These are phyloP conservation scores for Exutisphaerella laricina DNA, from an alignment of 2,329 filamentous ascomycete species.

Conservation along the genomic window DNA sequence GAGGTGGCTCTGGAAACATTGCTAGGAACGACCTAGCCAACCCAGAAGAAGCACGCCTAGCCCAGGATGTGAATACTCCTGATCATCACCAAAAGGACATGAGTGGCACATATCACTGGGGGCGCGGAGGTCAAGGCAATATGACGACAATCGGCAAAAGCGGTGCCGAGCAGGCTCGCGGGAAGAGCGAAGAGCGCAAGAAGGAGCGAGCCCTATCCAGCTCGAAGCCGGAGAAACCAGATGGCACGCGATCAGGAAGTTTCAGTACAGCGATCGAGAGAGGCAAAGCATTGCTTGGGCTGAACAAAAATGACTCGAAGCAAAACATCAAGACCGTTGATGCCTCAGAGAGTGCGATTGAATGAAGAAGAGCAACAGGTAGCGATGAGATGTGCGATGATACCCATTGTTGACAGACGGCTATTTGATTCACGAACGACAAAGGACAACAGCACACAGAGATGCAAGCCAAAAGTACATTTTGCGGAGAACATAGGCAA, in stretches of 20 bases:
- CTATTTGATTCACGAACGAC: slow-evolving; percentile 34
- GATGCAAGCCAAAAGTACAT: slow-evolving; percentile 22
- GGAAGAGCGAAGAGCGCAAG: slow-evolving; percentile 28
- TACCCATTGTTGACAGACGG: background rate
- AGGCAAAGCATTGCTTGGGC: slow-evolving; percentile 48
- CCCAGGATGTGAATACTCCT: slow-evolving; percentile 71
- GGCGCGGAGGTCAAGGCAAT: slow-evolving; percentile 72
- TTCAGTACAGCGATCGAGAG: slow-evolving; percentile 46
- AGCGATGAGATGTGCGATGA: background rate
- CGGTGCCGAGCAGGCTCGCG: slow-evolving; percentile 25
- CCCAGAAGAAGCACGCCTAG: slow-evolving; percentile 63
- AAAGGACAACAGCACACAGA: slow-evolving; percentile 51
- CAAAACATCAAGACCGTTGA: slow-evolving; percentile 2
- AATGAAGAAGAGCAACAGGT: slow-evolving; percentile 26
- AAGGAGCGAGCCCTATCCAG: slow-evolving; percentile 32
- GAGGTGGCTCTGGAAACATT: slow-evolving; percentile 87
- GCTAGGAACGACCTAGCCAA: slow-evolving; percentile 60
- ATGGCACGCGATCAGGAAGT: slow-evolving; percentile 20
- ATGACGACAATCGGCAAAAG: slow-evolving; percentile 45
- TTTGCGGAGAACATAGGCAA: background rate
- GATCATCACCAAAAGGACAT: slow-evolving; percentile 48
- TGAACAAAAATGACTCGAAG: slow-evolving; percentile 35
- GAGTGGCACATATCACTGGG: slow-evolving; percentile 58
- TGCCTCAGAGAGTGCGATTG: slow-evolving; percentile 7
- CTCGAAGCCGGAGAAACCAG: slow-evolving; percentile 7